Base-by-base conservation (phyloP, 306 rosid genomes). In the Luffa aegyptiaca region DNA sequence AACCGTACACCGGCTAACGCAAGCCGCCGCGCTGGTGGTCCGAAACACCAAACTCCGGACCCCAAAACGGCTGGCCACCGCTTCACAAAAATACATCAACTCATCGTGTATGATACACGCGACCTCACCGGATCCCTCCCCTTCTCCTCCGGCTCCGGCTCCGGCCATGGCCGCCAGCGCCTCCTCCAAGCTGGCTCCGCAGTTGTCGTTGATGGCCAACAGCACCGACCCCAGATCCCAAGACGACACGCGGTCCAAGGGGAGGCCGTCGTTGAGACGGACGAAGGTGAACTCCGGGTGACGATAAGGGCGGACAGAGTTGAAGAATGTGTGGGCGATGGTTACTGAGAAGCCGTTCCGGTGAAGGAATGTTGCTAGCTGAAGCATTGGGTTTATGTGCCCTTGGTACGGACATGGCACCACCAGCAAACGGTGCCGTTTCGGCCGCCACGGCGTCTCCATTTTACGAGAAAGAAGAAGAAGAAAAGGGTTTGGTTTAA, bases 51-150 rank as follows among this genome's bases (percentile, higher is more conserved):
- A 1, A 8, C 77, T 73, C 10, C 59, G 44, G 14, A 73, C 2
- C 59, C 42, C 59, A 26, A 88, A 42, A 59, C 11, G 81, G 26
- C 73, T 58, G 1, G 92, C 87, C 58, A 88, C 85, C 1, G 12
- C 79, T 61, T 79, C 87, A 65, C 87, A 21, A 83, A 84, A 88
- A 56, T 80, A 53, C 75, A 70, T 83, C 5, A 79, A 0, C 48
- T 84, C 80, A 73, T 88, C 92, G 11, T 87, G 82, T 55, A 90
- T 83, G 14, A 90, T 76, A 41, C 91, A 90, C 55, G 85, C 81
- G 37, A 82, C 31, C 41, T 14, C 49, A 66, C 51, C 33, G 31
- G 42, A 62, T 51, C 16, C 55, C 55, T 51, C 55, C 55, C 55
- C 55, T 51, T 4, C 1, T 13, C 1, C 31, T 26, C 31, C 20